Conservation (phyloP, 306 rosid species). For the Phaseolus lunatus region DNA sequence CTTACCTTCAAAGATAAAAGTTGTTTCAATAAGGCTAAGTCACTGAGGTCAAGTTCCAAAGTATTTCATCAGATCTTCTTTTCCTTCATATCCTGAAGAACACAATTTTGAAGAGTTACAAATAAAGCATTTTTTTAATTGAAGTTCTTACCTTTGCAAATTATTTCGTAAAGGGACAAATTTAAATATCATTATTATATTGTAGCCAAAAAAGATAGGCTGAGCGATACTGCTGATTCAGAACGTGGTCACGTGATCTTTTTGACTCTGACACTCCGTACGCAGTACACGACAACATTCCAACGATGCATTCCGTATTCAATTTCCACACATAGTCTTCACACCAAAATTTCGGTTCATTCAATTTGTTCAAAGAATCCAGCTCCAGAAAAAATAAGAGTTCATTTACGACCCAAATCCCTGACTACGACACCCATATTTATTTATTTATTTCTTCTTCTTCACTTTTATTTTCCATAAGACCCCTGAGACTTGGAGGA, state of each 20-base stretch:
- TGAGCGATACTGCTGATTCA: background rate
- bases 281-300: background rate
- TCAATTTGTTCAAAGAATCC: conserved; percentile 21
- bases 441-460: background rate
- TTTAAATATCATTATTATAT: background rate
- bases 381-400: background rate
- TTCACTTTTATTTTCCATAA: too few species aligned
- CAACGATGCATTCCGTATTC: background rate
- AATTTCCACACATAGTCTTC: background rate
- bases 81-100: background rate
- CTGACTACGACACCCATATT: background rate
- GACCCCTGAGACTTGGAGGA: too few species aligned
- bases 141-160: background rate
- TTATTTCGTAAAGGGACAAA: background rate
- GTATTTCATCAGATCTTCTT: background rate
- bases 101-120: background rate
- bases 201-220: too few species aligned
- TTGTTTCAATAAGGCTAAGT: background rate
- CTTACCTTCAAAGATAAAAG: background rate
- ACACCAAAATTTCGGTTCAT: background rate
- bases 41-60: background rate
- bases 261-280: background rate
- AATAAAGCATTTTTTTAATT: background rate
- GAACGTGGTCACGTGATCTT: background rate
- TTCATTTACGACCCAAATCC: background rate